These are phyloP conservation scores for Calonectria ilicicola DNA, from an alignment of 2,329 filamentous ascomycete genomes.

Conservation along the genomic window DNA sequence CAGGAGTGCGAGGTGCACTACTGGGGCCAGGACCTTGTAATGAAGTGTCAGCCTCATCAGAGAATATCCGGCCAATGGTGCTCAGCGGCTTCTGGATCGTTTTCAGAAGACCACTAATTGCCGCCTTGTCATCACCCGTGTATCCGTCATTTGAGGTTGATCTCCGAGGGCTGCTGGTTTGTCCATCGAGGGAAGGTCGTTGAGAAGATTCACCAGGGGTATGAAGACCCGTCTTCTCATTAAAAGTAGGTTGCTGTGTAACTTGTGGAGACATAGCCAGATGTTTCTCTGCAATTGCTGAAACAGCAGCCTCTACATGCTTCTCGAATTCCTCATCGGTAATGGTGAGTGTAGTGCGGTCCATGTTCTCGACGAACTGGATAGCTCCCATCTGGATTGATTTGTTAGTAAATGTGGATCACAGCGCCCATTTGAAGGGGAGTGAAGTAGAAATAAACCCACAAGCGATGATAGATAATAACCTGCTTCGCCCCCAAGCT, in stretches of 20 bases:
- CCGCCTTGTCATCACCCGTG: conserved; percentile 77
- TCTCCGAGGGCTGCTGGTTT: conserved; percentile 57
- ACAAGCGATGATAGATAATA: conserved; percentile 97
- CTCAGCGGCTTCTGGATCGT: conserved; percentile 92
- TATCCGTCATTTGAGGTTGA: conserved; percentile 68
- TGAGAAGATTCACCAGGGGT: conserved; percentile 46
- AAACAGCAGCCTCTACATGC: conserved; percentile 96
- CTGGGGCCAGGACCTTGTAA: conserved; percentile 43
- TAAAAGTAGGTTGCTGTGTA: conserved; percentile 54
- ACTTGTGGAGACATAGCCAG: conserved; percentile 62
- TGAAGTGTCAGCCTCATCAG: conserved; percentile 68
- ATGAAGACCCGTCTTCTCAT: conserved; percentile 55
- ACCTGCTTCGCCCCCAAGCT: conserved; percentile 95
- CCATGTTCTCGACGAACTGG: conserved; percentile 96
- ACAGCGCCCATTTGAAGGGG: neutral
- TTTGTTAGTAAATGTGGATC: conserved; percentile 12
- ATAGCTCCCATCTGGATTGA: conserved; percentile 82
- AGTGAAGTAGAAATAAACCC: conserved; percentile 43
- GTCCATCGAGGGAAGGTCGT: conserved; percentile 57
- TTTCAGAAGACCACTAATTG: conserved; percentile 86
- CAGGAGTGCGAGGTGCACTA: conserved; percentile 52
- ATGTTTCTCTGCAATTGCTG: conserved; percentile 93
- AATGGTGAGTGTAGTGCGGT: conserved; percentile 92
- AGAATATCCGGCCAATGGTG: conserved; percentile 95
- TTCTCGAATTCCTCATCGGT: conserved; percentile 94